Conservation (phyloP, 306 rosid genomes). For the Lablab purpureus region DNA sequence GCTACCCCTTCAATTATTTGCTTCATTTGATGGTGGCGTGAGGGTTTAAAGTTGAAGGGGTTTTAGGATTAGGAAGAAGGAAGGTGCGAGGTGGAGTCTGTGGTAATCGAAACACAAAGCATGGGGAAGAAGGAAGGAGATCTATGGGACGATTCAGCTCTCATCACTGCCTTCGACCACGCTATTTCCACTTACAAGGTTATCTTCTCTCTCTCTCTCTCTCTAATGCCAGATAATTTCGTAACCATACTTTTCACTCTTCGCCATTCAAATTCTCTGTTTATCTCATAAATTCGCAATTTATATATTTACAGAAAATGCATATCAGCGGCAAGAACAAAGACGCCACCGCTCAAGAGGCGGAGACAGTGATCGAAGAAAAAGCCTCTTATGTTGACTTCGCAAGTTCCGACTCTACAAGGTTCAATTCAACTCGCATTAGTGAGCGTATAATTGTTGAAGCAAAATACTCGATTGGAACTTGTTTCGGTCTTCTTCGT, state of each 20-base stretch:
- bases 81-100: neutral
- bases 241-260: neutral
- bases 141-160: constrained; percentile 90
- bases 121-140: constrained; percentile 73
- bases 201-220: neutral
- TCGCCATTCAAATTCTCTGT: neutral
- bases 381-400: constrained; percentile 27
- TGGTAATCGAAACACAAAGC: neutral
- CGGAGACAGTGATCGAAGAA: constrained; percentile 40
- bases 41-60: constrained; percentile 3
- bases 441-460: neutral
- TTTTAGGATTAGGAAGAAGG: neutral
- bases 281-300: neutral
- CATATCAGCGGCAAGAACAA: constrained; percentile 47
- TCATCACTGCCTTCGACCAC: constrained; percentile 74
- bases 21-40: neutral
- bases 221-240: neutral
- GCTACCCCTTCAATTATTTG: no score
- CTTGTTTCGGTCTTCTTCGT: neutral
- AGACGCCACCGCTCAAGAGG: constrained; percentile 40
- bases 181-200: constrained; percentile 84
- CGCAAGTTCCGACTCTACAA: constrained; percentile 35
- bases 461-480: neutral
- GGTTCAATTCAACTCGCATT: constrained; percentile 48
- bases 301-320: constrained; percentile 59